A percentile compares a stretch with the other conserved stretches of the same genome.
These are phyloP conservation scores for Psophocarpus tetragonolobus DNA, from an alignment of 306 rosid genomes.

Conservation along the genomic window DNA sequence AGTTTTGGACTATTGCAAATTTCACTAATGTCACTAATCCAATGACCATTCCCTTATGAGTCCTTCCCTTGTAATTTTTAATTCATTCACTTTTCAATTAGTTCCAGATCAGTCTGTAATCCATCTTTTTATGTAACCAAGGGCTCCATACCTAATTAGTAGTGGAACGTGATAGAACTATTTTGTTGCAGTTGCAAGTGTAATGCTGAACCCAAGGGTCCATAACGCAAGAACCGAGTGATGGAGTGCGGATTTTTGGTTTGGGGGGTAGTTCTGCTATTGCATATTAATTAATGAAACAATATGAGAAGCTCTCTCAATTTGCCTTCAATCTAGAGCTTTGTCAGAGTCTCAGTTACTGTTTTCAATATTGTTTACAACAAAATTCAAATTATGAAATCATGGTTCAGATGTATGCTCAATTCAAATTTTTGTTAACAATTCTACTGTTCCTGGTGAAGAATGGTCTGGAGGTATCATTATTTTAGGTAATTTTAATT, in stretches of 20 bases:
- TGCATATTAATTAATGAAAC: neutral
- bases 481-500: neutral
- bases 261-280: neutral
- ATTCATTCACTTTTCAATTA: neutral
- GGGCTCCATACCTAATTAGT: neutral
- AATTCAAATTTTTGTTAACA: neutral
- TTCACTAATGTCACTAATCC: neutral
- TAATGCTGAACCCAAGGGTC: neutral
- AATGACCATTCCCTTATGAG: neutral
- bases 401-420: neutral
- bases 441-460: neutral
- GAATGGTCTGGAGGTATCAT: neutral
- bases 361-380: neutral
- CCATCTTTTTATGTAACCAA: neutral
- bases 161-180: neutral
- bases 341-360: neutral
- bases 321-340: neutral
- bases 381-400: neutral
- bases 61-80: neutral
- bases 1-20: neutral
- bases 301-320: neutral
- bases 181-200: neutral
- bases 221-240: neutral
- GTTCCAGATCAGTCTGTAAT: neutral
- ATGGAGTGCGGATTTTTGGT: neutral